Conservation (phyloP, 371 early-diverging fungal species). For the Mortierella sp. region DNA sequence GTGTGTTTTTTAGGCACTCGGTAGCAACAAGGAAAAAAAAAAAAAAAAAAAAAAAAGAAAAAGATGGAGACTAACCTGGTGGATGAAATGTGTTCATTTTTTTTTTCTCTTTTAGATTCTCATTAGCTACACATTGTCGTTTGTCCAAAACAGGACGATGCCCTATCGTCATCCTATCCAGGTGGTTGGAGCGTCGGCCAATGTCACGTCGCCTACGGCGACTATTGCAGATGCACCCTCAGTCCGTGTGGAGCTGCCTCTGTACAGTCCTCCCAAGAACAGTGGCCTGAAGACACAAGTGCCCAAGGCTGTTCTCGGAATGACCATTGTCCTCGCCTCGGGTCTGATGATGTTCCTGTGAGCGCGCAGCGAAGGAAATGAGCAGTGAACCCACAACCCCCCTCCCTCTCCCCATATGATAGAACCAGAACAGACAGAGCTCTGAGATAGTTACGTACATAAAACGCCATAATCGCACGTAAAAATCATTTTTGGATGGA, state of each 20-base stretch:
- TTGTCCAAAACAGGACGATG: constrained; percentile 13
- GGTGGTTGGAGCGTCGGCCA: constrained; percentile 20
- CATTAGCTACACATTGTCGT: constrained; percentile 26
- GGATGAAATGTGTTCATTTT: background rate
- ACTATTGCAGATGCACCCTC: constrained; percentile 14
- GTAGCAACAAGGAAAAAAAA: background rate
- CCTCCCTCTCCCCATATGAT: too few relatives aligned
- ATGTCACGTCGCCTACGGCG: constrained; percentile 25
- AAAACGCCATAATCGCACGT: too few relatives aligned
- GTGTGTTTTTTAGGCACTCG: too few relatives aligned
- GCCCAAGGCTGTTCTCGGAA: constrained; percentile 31
- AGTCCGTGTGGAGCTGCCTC: constrained; percentile 27
- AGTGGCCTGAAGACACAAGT: constrained; percentile 30
- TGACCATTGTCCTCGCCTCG: constrained; percentile 25
- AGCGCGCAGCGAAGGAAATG: too few relatives aligned
- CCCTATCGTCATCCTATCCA: constrained; percentile 30
- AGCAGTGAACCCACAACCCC: too few relatives aligned
- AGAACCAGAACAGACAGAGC: too few relatives aligned
- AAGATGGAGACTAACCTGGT: background rate
- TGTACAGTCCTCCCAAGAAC: constrained; percentile 17
- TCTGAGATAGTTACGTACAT: too few relatives aligned
- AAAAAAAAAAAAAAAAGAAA: background rate
- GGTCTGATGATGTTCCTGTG: constrained; percentile 20
- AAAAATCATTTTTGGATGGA: too few relatives aligned
- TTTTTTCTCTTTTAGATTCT: constrained; percentile 17